Evolutionary conservation across 306 rosid genomes (phyloP).

Genomic region (Cicer bijugum): DNA sequence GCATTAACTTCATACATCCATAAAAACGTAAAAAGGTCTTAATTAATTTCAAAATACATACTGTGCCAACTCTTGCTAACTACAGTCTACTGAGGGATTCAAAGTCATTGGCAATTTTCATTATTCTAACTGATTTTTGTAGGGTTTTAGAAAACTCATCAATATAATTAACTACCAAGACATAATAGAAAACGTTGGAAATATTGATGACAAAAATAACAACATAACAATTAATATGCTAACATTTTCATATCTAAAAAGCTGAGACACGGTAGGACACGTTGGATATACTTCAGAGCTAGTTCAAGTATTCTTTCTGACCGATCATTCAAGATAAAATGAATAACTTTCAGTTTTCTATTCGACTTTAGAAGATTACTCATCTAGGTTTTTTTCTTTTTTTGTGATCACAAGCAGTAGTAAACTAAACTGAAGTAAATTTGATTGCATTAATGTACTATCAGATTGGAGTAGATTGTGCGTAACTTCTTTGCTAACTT

Average conservation of each 20-base stretch:
- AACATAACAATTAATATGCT: too few relatives aligned
- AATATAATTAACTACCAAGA: neutral
- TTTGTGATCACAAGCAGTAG: constrained; percentile 12
- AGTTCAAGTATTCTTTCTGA: neutral
- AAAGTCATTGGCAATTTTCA: neutral
- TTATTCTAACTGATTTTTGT: constrained; percentile 4
- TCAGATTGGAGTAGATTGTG: constrained; percentile 6
- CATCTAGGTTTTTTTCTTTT: constrained; percentile 13
- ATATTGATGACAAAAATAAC: too few relatives aligned
- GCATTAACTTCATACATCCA: constrained; percentile 29
- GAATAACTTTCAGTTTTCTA: constrained; percentile 13
- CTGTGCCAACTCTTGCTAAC: neutral
- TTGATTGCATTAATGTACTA: constrained; percentile 3
- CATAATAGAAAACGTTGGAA: too few relatives aligned
- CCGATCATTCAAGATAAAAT: constrained; percentile 7
- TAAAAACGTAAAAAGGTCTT: neutral
- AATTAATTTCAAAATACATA: constrained; percentile 7
- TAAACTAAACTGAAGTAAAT: constrained; percentile 24
- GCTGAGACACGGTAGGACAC: neutral
- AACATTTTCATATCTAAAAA: too few relatives aligned
- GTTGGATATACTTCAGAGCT: constrained; percentile 2
- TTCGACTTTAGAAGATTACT: constrained; percentile 14
- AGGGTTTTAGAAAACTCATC: neutral
- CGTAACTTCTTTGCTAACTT: constrained; percentile 7
- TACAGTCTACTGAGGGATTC: neutral